These are phyloP conservation scores for Candida xyloterini DNA, from an alignment of 805 yeast genomes.

Conservation along the genomic window DNA sequence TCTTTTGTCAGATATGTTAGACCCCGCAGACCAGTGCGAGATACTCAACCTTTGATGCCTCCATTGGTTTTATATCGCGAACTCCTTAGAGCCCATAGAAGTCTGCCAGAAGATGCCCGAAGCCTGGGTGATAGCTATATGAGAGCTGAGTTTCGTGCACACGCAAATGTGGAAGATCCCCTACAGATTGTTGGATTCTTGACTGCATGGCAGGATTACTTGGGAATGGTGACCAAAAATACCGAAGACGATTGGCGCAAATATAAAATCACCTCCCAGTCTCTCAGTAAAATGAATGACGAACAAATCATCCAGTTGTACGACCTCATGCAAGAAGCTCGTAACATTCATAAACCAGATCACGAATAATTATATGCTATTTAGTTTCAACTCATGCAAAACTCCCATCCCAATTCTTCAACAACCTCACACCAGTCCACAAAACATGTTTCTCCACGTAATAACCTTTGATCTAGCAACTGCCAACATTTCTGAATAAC, in stretches of 20 bases:
- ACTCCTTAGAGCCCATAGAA: conserved; percentile 78
- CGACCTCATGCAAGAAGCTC: conserved; percentile 74
- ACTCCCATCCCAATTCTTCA: conserved; percentile 39
- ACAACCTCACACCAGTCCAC: conserved; percentile 45
- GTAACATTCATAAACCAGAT: conserved; percentile 20
- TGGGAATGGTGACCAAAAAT: conserved; percentile 42
- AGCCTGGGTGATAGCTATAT: conserved; percentile 88
- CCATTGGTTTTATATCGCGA: conserved; percentile 77
- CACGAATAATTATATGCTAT: conserved; percentile 3
- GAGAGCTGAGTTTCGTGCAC: conserved; percentile 84
- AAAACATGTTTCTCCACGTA: conserved; percentile 26
- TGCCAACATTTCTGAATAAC: conserved; percentile 40
- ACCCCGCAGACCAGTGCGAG: conserved; percentile 26
- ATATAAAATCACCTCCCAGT: conserved; percentile 57
- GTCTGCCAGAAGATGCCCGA: conserved; percentile 64
- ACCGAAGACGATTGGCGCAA: conserved; percentile 63
- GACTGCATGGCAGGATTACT: conserved; percentile 90
- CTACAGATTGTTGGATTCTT: conserved; percentile 90
- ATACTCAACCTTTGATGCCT: conserved; percentile 57
- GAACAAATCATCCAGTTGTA: conserved; percentile 85
- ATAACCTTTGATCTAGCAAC: conserved; percentile 20
- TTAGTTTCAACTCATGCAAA: conserved; percentile 28
- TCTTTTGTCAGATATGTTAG: conserved; percentile 34
- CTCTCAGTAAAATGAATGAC: conserved; percentile 80
- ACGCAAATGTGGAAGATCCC: conserved; percentile 79